phyloP scores from a whole-genome alignment of 2,329 filamentous ascomycete species.

The Coniochaeta sp. region DNA sequence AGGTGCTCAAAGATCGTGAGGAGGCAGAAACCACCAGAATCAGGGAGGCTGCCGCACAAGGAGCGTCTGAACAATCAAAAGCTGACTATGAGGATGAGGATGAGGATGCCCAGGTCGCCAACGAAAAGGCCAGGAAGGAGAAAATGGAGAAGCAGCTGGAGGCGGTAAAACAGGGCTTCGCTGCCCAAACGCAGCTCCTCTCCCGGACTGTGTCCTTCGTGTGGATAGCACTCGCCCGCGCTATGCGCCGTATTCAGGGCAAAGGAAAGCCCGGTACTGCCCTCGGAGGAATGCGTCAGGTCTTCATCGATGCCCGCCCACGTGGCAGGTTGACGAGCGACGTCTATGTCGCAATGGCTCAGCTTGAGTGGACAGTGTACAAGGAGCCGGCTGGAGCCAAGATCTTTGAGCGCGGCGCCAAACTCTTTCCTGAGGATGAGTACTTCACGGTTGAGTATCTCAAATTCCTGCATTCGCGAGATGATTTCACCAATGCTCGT shows the following conservation, averaged over 20 bases:
- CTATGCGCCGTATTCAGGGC: constrained; percentile 90
- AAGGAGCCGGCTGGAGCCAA: constrained; percentile 88
- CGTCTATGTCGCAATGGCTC: constrained; percentile 86
- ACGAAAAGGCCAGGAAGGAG: constrained; percentile 30
- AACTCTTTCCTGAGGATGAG: constrained; percentile 89
- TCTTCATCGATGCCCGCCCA: constrained; percentile 84
- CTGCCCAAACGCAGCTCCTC: constrained; percentile 65
- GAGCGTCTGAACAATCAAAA: constrained; percentile 15
- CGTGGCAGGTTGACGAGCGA: constrained; percentile 86
- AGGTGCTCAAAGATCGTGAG: constrained; percentile 61
- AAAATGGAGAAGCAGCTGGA: constrained; percentile 60
- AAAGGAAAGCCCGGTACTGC: constrained; percentile 57
- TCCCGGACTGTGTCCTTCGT: constrained; percentile 84
- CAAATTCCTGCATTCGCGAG: constrained; percentile 86
- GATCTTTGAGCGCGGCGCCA: constrained; percentile 91
- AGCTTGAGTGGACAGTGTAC: constrained; percentile 94
- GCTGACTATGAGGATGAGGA: constrained; percentile 30
- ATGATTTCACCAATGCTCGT: constrained; percentile 90
- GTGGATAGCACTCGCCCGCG: constrained; percentile 91
- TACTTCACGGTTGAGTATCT: constrained; percentile 91
- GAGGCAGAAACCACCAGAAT: constrained; percentile 49
- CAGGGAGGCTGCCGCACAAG: constrained; percentile 39
- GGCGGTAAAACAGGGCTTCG: constrained; percentile 58
- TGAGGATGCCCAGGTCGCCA: constrained; percentile 44
- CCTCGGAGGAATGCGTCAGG: constrained; percentile 66